Base-by-base conservation (phyloP, 139 green algal species). In the Coelastrella sp. region DNA sequence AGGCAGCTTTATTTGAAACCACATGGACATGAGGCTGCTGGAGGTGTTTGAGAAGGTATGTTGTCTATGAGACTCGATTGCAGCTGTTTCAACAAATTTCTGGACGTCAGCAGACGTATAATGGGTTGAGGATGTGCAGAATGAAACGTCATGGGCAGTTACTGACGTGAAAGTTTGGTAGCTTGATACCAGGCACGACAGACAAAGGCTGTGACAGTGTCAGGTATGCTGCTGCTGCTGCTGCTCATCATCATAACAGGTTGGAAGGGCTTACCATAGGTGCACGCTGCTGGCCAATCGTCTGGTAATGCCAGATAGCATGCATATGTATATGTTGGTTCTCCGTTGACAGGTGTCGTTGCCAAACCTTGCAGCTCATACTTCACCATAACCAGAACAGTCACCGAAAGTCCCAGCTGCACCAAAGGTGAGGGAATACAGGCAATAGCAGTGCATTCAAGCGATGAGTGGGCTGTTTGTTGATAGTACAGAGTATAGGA, bases 251-350 rank as follows among this genome's bases (percentile, higher is more conserved):
- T 76, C 19, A 12, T 78, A 22, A 14, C 63, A 22, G 63, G 12
- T 17, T 72, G 63, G 15, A 81, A 11, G 56, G 76, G 27, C 80
- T 75, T 59, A 86, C 80, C 80, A 75, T 60, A 86, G 4, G 25
- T 60, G 27, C 80, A 86, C 6, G 80, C 80, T 57, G 17, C 80
- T 24, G 59, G 20, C 80, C 80, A 86, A 19, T 86, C 60, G 0
- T 24, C 59, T 19, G 80, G 60, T n/a, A 86, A 65, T 56, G 80
- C 25, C 5, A 86, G 59, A 59, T 86, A 86, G 59, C 80, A 86
- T 17, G 80, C 57, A 3, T 74, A 12, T 12, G 60, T 70, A 74
- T 59, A 17, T 14, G 11, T 15, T 19, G 27, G 80, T 70, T 22
- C 63, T 22, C 59, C 80, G 6, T 84, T 14, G 15, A 86, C 59